A percentile compares a stretch with the other conserved stretches of the same genome.
Evolutionary conservation across 2,329 filamentous ascomycete species (phyloP).

Genomic region (Alternaria metachromatica): DNA sequence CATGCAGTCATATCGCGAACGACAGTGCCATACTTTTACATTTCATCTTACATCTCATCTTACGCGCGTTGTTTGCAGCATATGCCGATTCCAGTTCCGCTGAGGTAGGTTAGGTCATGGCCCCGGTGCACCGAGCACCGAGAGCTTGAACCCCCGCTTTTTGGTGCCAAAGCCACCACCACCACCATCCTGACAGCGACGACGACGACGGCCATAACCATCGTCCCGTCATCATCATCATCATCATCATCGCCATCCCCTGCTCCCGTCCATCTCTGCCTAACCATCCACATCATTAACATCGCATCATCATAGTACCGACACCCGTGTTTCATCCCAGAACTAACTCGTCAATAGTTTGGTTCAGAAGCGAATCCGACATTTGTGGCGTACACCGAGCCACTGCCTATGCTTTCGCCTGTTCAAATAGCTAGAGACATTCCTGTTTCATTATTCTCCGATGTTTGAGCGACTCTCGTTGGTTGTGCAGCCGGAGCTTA

Average conservation of each 20-base stretch:
- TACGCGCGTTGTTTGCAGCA: background rate
- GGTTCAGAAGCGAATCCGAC: background rate
- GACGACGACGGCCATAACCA: accelerated
- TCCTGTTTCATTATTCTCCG: slow-evolving; percentile 16
- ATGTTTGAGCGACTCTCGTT: slow-evolving; percentile 7
- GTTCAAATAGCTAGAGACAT: background rate
- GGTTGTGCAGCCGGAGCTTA: background rate
- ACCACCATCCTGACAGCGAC: background rate
- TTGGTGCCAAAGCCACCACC: background rate
- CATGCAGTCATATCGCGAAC: background rate
- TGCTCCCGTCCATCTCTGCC: background rate
- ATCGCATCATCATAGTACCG: background rate
- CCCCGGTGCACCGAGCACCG: too few relatives aligned
- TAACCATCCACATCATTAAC: background rate
- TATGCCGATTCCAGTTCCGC: background rate
- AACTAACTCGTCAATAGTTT: background rate
- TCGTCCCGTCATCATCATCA: too few relatives aligned
- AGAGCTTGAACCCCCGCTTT: too few relatives aligned
- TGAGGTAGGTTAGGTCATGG: background rate
- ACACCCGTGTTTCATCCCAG: background rate
- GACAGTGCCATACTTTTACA: background rate
- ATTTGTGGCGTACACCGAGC: background rate
- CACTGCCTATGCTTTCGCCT: background rate
- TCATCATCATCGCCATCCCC: background rate
- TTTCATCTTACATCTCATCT: background rate